Evolutionary conservation across 257 asterid species (phyloP).

Genomic region (Solanum pimpinellifolium): DNA sequence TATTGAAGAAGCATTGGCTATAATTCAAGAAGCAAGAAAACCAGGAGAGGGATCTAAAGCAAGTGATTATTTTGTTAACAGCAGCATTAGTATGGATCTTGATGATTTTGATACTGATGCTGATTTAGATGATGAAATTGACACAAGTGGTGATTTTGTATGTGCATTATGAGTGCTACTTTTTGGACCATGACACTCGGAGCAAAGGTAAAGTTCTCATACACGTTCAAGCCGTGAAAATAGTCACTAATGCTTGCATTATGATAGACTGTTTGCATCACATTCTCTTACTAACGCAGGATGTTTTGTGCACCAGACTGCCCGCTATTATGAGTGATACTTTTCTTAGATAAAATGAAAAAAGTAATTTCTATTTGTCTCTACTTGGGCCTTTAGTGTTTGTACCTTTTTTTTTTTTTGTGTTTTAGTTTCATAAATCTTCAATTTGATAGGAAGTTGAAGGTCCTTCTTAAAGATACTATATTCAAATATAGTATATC

Average conservation of each 20-base stretch:
- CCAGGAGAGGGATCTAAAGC: not conserved
- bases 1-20: slow-evolving; percentile 1
- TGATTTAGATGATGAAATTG: slow-evolving; percentile 1
- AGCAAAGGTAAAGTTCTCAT: not conserved
- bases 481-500: not conserved
- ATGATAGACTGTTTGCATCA: not conserved
- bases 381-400: not conserved
- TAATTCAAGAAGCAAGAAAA: not conserved
- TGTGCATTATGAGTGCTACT: not conserved
- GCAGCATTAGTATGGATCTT: not conserved
- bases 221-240: not conserved
- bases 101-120: slow-evolving; percentile 1
- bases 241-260: not conserved
- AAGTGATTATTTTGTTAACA: not conserved
- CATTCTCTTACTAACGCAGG: not conserved
- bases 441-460: not conserved
- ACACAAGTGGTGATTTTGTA: not conserved
- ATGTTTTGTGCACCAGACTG: not conserved
- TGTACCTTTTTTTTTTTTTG: not conserved
- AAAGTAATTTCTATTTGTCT: not conserved
- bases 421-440: not conserved
- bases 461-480: not conserved
- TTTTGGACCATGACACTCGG: not conserved
- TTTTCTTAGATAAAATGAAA: not conserved
- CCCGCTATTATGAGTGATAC: not conserved